A percentile compares a stretch with the other conserved stretches of the same genome.
phyloP scores from a whole-genome alignment of 176 grass and related monocot species.

The Triticum monococcum region DNA sequence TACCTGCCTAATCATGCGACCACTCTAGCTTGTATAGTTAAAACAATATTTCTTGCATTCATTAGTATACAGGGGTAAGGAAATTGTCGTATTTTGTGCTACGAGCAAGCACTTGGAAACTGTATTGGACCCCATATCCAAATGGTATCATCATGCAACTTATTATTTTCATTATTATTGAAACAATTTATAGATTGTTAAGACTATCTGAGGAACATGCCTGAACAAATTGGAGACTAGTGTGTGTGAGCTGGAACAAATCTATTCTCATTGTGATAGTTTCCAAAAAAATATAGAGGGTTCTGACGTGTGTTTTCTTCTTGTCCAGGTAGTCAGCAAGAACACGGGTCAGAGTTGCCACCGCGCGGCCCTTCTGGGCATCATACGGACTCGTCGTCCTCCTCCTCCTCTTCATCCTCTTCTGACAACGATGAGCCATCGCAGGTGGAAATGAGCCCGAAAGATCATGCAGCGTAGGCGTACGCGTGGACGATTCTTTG shows the following conservation, averaged over 20 bases:
- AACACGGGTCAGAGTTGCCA: constrained; percentile 36
- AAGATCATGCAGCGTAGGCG: constrained; percentile 4
- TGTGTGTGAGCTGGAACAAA: neutral
- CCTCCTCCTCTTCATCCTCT: constrained; percentile 13
- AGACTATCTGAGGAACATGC: neutral
- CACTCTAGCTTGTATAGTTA: neutral
- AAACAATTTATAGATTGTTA: constrained; percentile 8
- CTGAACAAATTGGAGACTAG: constrained; percentile 11
- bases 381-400: constrained; percentile 13
- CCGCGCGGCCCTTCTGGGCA: constrained; percentile 44
- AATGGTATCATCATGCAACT: neutral
- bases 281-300: no score
- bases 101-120: constrained; percentile 1
- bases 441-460: constrained; percentile 24
- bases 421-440: constrained; percentile 10
- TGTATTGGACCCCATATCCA: neutral
- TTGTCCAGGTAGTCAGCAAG: constrained; percentile 40
- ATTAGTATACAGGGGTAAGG: neutral
- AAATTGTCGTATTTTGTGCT: neutral
- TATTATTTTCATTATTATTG: neutral
- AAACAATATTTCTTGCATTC: constrained; percentile 7
- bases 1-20: neutral
- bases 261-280: neutral
- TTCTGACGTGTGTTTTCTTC: neutral
- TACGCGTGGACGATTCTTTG: neutral